These are phyloP conservation scores for Halophytophthora polymorphica DNA, from an alignment of 352 stramenopile genomes.

Conservation along the genomic window DNA sequence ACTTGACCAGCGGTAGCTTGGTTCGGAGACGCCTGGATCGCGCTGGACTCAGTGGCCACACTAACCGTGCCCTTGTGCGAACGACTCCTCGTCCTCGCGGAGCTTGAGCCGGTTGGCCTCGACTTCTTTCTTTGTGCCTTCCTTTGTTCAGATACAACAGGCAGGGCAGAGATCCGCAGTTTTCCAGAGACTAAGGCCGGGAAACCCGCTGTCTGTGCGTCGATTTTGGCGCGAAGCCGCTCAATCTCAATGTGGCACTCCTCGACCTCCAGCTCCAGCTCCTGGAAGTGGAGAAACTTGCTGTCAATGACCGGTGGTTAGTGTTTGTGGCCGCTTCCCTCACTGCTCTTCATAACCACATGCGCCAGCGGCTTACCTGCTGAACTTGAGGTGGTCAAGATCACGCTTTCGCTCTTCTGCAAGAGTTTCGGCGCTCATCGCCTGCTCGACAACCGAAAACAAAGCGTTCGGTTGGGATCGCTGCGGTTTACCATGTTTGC, in stretches of 20 bases:
- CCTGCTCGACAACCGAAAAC: constrained; percentile 31
- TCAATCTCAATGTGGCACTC: constrained; percentile 59
- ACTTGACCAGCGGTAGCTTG: constrained; percentile 17
- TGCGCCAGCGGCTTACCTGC: constrained; percentile 27
- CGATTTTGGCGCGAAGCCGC: constrained; percentile 31
- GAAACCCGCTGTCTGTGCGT: background rate
- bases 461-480: background rate
- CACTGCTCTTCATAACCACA: background rate
- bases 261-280: constrained; percentile 58
- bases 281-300: constrained; percentile 70
- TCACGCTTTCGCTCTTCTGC: constrained; percentile 55
- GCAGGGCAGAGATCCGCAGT: constrained; percentile 32
- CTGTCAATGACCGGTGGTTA: constrained; percentile 15
- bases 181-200: constrained; percentile 40
- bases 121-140: constrained; percentile 9
- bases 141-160: background rate
- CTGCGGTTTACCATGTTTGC: too few relatives aligned
- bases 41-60: background rate
- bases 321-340: background rate
- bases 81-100: background rate
- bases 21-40: background rate
- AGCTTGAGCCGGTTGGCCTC: constrained; percentile 12
- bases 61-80: background rate
- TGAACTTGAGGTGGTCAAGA: constrained; percentile 50
- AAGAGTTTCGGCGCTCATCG: constrained; percentile 44